Evolutionary conservation across 2,329 filamentous ascomycete genomes (phyloP).

Genomic region (Colletotrichum horii): DNA sequence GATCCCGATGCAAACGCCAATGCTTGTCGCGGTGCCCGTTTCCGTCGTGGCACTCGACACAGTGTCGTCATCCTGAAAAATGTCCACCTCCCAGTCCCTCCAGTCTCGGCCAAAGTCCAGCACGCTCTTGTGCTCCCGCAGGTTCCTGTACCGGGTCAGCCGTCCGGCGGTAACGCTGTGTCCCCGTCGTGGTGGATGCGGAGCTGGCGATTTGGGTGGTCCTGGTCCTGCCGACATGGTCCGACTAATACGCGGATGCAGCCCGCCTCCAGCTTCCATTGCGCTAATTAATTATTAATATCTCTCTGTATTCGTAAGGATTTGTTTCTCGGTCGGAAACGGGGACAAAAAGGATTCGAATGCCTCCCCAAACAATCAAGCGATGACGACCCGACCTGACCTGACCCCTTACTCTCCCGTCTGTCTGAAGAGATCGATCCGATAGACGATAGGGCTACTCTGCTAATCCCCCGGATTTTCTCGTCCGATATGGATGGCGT

Average conservation of each 20-base stretch:
- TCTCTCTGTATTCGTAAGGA: not conserved
- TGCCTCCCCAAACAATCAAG: not conserved
- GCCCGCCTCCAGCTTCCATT: constrained; percentile 5
- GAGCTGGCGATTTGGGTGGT: constrained; percentile 16
- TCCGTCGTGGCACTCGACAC: constrained; percentile 21
- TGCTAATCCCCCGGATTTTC: not conserved
- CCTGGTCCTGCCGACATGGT: constrained; percentile 20
- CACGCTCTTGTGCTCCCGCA: constrained; percentile 16
- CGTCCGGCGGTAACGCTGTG: constrained; percentile 10
- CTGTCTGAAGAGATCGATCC: not conserved
- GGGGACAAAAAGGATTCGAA: not conserved
- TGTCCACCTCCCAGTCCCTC: constrained; percentile 21
- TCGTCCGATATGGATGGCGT: constrained; percentile 4
- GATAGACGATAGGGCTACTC: not conserved
- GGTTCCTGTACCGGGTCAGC: constrained; percentile 12
- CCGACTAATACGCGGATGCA: constrained; percentile 3
- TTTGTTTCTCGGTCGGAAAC: not conserved
- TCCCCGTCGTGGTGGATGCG: constrained; percentile 16
- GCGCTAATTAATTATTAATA: not conserved
- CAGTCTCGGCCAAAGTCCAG: constrained; percentile 19
- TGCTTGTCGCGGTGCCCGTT: constrained; percentile 18
- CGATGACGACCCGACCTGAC: not conserved
- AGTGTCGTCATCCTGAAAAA: constrained; percentile 16
- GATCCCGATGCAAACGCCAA: constrained; percentile 13
- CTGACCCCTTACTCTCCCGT: not conserved